Evolutionary conservation across 768 basidiomycete species (phyloP), one percentile per base, ranked within the genome.

Genomic region (Tulasnella sp.): DNA sequence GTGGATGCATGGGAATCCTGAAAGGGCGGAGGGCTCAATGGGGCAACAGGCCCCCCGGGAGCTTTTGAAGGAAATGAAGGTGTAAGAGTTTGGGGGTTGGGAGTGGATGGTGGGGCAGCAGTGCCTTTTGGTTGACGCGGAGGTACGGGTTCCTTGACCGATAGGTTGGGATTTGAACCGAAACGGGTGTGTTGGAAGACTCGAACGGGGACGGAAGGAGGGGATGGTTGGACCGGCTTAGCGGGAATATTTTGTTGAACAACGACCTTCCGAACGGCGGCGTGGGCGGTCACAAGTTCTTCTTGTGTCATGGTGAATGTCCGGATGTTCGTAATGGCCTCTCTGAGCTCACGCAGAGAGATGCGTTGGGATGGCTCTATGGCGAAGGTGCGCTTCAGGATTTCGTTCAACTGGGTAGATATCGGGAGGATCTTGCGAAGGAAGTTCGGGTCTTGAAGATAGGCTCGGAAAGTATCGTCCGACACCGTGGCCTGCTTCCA

Each of bases 391-490:
- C 74, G 74, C 65, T 81, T 81, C 64, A 93, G 73, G 63, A 91
- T 75, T 0, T 66, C 64, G 68, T 86, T 82, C 63, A 79, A 76
- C 11, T 74, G 76, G 39, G 69, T 62, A 8, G 87, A 88, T 64
- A 92, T 84, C 27, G 86, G 87, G 17, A 91, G 75, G 59, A 81
- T 78, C 17, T 75, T 68, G 45, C 75, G 75, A 36, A 91, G 76
- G 65, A 80, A 83, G 63, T 84, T 70, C 42, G 71, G 73, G 64
- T 88, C 73, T 60, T 75, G 70, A 58, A 87, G 75, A 69, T 88
- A 99, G 0, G 78, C 75, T 7, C 72, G 65, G 75, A 92, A 99
- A 2, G 89, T 92, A 60, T 78, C 76, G 70, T 91, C 86, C 27
- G 61, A 64, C 5, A 67, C 63, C 54, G 73, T 77, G 3, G 87